Percentiles rank a stretch among this genome's conserved stretches.
Evolutionary conservation across 169 alveolate species (phyloP).

Genomic region (Plasmodium gaboni): DNA sequence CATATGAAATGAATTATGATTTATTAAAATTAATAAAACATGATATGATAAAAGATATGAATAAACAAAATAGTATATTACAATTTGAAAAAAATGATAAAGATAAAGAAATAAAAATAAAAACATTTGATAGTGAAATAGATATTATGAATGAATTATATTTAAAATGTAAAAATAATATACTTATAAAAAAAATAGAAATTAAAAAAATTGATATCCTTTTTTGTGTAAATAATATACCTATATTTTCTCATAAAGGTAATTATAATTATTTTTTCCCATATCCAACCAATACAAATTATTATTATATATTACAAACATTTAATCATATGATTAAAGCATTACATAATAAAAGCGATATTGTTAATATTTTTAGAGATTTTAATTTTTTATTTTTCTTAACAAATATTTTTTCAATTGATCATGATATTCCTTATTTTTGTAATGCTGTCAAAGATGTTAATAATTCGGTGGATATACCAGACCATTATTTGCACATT

Average conservation of each 20-base stretch:
- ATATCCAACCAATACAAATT: slow-evolving; percentile 48
- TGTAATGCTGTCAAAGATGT: slow-evolving; percentile 45
- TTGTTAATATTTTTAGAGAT: slow-evolving; percentile 55
- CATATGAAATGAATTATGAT: slow-evolving; percentile 75
- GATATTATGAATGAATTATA: slow-evolving; percentile 74
- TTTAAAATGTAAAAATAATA: slow-evolving; percentile 65
- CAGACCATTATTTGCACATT: slow-evolving; percentile 63
- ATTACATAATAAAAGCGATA: slow-evolving; percentile 40
- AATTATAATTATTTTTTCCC: slow-evolving; percentile 50
- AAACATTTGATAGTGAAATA: slow-evolving; percentile 60
- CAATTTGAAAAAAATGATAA: slow-evolving; percentile 59
- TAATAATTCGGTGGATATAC: slow-evolving; percentile 25
- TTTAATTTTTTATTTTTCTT: slow-evolving; percentile 66
- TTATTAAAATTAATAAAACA: slow-evolving; percentile 43
- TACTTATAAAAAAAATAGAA: slow-evolving; percentile 60
- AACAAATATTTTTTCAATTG: slow-evolving; percentile 60
- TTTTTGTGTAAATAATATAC: slow-evolving; percentile 72
- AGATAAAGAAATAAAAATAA: slow-evolving; percentile 59
- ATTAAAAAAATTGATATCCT: slow-evolving; percentile 51
- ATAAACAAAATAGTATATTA: slow-evolving; percentile 65
- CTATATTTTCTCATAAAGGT: slow-evolving; percentile 69
- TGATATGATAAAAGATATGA: slow-evolving; percentile 59
- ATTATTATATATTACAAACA: slow-evolving; percentile 49
- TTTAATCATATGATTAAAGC: slow-evolving; percentile 60
- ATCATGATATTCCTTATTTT: slow-evolving; percentile 59